Evolutionary conservation across 1,284 basidiomycete species (phyloP).

Genomic region (Tilletiopsis washingtonensis): DNA sequence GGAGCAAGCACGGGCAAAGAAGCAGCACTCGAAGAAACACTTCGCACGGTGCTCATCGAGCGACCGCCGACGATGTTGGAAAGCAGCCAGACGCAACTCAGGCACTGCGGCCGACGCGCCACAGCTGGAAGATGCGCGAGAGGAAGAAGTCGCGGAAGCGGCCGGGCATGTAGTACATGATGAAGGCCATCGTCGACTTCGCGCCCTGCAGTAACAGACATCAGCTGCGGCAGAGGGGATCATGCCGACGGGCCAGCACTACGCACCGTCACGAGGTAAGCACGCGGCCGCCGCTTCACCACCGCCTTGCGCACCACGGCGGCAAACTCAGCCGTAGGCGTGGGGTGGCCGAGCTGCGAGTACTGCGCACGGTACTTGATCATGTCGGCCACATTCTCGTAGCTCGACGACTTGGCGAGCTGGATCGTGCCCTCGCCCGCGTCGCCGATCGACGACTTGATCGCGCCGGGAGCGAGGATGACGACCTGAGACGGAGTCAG

Average conservation of each 20-base stretch:
- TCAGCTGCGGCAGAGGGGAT: not conserved
- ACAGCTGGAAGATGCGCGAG: not conserved
- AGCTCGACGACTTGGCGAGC: constrained; percentile 14
- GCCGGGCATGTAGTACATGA: constrained; percentile 25
- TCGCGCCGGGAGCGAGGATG: constrained; percentile 35
- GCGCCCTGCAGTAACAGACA: constrained; percentile 9
- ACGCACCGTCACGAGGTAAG: constrained; percentile 16
- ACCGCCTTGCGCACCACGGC: constrained; percentile 15
- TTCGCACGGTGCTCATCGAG: too few relatives aligned
- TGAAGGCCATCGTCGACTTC: constrained; percentile 16
- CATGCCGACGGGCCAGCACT: not conserved
- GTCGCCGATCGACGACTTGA: constrained; percentile 30
- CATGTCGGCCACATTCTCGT: constrained; percentile 26
- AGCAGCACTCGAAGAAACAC: too few relatives aligned
- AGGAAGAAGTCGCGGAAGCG: constrained; percentile 17
- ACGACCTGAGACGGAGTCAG: too few relatives aligned
- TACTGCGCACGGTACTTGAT: constrained; percentile 28
- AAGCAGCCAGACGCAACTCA: too few relatives aligned
- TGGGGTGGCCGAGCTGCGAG: constrained; percentile 20
- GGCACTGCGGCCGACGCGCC: not conserved
- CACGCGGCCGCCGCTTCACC: constrained; percentile 9
- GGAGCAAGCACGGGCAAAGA: too few relatives aligned
- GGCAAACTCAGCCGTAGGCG: constrained; percentile 25
- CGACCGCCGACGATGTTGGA: too few relatives aligned
- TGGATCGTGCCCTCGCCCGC: constrained; percentile 9